Percentiles rank a stretch among this genome's conserved stretches.
Conservation (phyloP, 225 moss, liverwort and hornwort species). For the Lunularia cruciata region DNA sequence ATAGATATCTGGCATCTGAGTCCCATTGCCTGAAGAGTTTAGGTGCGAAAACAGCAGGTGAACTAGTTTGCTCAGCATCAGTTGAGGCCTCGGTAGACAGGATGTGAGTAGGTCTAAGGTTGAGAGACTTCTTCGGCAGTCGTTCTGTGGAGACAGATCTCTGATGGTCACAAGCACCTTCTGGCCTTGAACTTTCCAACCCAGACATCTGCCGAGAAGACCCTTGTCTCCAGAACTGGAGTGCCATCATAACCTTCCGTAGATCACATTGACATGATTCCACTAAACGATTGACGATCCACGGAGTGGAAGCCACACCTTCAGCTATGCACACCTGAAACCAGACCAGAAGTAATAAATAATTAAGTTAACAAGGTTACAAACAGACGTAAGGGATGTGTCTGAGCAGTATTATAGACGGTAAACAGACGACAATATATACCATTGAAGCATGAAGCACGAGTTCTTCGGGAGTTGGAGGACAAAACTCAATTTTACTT, state of each 20-base stretch:
- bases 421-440: not conserved
- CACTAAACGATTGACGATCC: slow-evolving; percentile 57
- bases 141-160: not conserved
- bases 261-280: slow-evolving; percentile 66
- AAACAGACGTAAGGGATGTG: not conserved
- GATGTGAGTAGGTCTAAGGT: slow-evolving; percentile 1
- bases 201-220: slow-evolving; percentile 4
- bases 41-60: not conserved
- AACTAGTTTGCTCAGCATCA: not conserved
- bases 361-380: not conserved
- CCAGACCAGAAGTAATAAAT: not conserved
- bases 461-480: slow-evolving; percentile 59
- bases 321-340: slow-evolving; percentile 76
- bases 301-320: slow-evolving; percentile 55
- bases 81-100: too few species aligned
- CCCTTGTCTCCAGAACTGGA: slow-evolving; percentile 85
- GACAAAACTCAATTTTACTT: slow-evolving; percentile 50
- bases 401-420: not conserved
- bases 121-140: slow-evolving; percentile 6
- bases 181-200: not conserved
- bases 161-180: slow-evolving; percentile 20
- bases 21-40: slow-evolving; percentile 16
- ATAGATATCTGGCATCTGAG: slow-evolving; percentile 34
- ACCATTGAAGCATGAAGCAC: slow-evolving; percentile 79
- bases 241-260: slow-evolving; percentile 72